phyloP scores from a whole-genome alignment of 805 yeast genomes.

The Wickerhamiella siamensis region DNA sequence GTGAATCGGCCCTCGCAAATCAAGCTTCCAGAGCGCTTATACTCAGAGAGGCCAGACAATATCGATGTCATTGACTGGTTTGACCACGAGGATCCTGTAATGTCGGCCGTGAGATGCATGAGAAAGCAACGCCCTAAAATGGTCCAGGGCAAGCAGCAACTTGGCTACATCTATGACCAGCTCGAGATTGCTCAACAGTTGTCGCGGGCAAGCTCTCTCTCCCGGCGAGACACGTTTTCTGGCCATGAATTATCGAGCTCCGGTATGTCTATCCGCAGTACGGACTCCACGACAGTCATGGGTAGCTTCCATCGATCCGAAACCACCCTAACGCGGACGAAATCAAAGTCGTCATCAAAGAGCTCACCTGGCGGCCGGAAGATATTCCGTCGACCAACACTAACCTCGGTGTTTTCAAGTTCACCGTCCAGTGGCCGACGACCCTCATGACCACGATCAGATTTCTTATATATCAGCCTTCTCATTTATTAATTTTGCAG shows the following conservation, averaged over 20 bases:
- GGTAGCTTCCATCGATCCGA: not conserved
- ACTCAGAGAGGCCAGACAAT: conserved; percentile 13
- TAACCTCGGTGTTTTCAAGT: not conserved
- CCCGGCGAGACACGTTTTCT: conserved; percentile 7
- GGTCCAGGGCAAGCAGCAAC: conserved; percentile 30
- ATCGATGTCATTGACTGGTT: conserved; percentile 16
- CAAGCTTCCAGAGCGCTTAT: conserved; percentile 14
- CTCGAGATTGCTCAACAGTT: conserved; percentile 20
- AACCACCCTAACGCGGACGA: not conserved
- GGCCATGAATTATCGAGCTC: not conserved
- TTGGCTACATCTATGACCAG: conserved; percentile 26
- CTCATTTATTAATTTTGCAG: not conserved
- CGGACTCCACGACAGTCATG: not conserved
- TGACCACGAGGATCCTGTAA: conserved; percentile 14
- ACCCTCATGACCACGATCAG: too few species aligned
- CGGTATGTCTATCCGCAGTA: not conserved
- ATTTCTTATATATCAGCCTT: too few species aligned
- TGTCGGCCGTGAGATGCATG: conserved; percentile 22
- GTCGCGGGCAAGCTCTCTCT: conserved; percentile 2
- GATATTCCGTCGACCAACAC: not conserved
- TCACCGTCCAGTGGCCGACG: too few species aligned
- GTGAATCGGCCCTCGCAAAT: not conserved
- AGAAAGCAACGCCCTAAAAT: conserved; percentile 29
- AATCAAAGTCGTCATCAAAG: not conserved
- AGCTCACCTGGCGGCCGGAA: not conserved